Evolutionary conservation across 2,329 filamentous ascomycete species (phyloP).

Genomic region (Alternaria alternata): DNA sequence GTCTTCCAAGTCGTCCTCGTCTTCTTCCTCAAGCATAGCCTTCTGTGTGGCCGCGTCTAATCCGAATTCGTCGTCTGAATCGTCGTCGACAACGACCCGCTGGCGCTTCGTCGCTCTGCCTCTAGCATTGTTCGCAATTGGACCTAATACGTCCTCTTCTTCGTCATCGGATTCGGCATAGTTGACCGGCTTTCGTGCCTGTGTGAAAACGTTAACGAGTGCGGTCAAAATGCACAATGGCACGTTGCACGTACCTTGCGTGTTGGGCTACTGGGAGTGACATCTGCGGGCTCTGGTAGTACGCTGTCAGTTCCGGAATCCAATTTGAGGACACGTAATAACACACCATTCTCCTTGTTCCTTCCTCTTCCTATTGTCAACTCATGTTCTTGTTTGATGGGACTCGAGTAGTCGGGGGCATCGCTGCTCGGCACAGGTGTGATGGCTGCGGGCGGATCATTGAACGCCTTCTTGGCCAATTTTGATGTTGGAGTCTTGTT

Average conservation of each 20-base stretch:
- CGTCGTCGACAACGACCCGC: constrained; percentile 69
- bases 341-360: constrained; percentile 63
- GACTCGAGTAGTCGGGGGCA: constrained; percentile 70
- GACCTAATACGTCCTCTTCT: constrained; percentile 71
- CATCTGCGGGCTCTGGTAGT: constrained; percentile 53
- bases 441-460: constrained; percentile 52
- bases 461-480: constrained; percentile 45
- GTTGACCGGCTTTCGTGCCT: constrained; percentile 72
- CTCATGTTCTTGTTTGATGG: constrained; percentile 69
- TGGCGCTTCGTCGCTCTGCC: constrained; percentile 63
- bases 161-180: constrained; percentile 84
- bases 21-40: constrained; percentile 64
- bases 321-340: constrained; percentile 50
- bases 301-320: constrained; percentile 54
- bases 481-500: constrained; percentile 38
- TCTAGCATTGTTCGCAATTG: constrained; percentile 56
- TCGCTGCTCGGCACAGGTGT: constrained; percentile 87
- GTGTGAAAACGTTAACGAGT: constrained; percentile 14
- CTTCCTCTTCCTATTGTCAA: constrained; percentile 57
- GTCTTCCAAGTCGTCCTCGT: constrained; percentile 83
- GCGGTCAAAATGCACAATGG: not conserved
- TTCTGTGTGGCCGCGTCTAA: constrained; percentile 65
- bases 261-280: constrained; percentile 73
- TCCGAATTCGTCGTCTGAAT: constrained; percentile 72
- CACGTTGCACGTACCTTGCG: constrained; percentile 69